Conservation (phyloP, 192 early-diverging fungal genomes). For the Coemansia biformis region DNA sequence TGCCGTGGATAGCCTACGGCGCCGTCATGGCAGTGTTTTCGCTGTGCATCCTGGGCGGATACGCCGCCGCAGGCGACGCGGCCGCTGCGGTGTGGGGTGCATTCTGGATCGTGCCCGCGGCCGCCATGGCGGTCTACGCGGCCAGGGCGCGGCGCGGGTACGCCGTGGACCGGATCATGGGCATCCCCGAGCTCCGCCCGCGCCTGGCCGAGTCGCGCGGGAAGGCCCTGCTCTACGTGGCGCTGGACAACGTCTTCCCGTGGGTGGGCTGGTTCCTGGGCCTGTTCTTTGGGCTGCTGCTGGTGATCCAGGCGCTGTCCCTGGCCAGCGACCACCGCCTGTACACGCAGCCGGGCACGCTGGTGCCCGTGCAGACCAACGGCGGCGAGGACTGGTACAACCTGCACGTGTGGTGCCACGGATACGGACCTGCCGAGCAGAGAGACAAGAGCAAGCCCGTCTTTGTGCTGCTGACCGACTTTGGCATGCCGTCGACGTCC, state of each 20-base stretch:
- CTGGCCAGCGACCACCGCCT: slow-evolving; percentile 37
- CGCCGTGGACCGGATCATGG: slow-evolving; percentile 49
- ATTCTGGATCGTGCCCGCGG: slow-evolving; percentile 26
- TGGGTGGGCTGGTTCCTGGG: slow-evolving; percentile 29
- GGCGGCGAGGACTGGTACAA: slow-evolving; percentile 40
- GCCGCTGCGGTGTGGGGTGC: slow-evolving; percentile 36
- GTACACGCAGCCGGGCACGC: slow-evolving; percentile 27
- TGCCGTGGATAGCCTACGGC: slow-evolving; percentile 44
- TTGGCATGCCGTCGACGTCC: slow-evolving; percentile 49
- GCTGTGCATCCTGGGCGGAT: slow-evolving; percentile 33
- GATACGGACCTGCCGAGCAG: slow-evolving; percentile 9
- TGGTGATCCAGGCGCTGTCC: slow-evolving; percentile 48
- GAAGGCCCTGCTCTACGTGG: slow-evolving; percentile 21
- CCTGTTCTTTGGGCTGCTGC: slow-evolving; percentile 37
- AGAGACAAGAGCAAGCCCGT: slow-evolving; percentile 18
- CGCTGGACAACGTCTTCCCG: slow-evolving; percentile 38
- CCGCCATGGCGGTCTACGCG: slow-evolving; percentile 27
- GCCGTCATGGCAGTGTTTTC: slow-evolving; percentile 23
- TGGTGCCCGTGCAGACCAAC: slow-evolving; percentile 45
- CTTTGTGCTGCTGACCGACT: slow-evolving; percentile 47
- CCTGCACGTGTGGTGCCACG: slow-evolving; percentile 49
- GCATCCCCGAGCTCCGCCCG: slow-evolving; percentile 47
- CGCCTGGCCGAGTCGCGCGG: slow-evolving; percentile 33
- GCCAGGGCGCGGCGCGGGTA: slow-evolving; percentile 49
- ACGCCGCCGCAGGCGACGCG: slow-evolving; percentile 15